Conservation (phyloP, 495 filamentous ascomycete genomes). For the Friedmanniomyces simplex region DNA sequence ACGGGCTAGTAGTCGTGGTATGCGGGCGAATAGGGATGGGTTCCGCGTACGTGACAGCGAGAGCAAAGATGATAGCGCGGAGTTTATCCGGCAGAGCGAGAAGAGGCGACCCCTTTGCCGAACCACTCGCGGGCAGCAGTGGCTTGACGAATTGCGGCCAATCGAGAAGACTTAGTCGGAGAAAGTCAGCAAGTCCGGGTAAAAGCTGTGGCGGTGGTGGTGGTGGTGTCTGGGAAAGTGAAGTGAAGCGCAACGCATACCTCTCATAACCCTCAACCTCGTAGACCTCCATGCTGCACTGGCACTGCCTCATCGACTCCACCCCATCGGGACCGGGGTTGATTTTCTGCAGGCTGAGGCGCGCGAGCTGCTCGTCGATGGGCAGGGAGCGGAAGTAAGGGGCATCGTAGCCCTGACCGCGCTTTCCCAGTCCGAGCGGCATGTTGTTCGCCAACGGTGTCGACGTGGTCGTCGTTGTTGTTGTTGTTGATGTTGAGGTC, state of each 20-base stretch:
- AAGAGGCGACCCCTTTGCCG: not conserved
- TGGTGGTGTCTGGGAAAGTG: no score
- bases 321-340: slow-evolving; percentile 3
- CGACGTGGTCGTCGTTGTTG: no score
- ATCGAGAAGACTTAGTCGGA: not conserved
- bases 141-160: not conserved
- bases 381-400: not conserved
- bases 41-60: slow-evolving; percentile 3
- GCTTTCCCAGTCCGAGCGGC: not conserved
- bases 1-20: not conserved
- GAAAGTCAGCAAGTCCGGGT: not conserved
- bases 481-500: not conserved
- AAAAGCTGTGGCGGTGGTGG: no score
- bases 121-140: not conserved
- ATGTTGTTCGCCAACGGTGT: not conserved
- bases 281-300: not conserved
- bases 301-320: slow-evolving; percentile 1
- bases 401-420: not conserved
- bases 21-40: not conserved
- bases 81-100: slow-evolving; percentile 1
- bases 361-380: slow-evolving; percentile 1
- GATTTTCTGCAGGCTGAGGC: not conserved
- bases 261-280: not conserved
- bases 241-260: not conserved
- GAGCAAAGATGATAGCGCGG: not conserved